Evolutionary conservation across 768 basidiomycete genomes (phyloP).

Genomic region (Boletellus sp.): DNA sequence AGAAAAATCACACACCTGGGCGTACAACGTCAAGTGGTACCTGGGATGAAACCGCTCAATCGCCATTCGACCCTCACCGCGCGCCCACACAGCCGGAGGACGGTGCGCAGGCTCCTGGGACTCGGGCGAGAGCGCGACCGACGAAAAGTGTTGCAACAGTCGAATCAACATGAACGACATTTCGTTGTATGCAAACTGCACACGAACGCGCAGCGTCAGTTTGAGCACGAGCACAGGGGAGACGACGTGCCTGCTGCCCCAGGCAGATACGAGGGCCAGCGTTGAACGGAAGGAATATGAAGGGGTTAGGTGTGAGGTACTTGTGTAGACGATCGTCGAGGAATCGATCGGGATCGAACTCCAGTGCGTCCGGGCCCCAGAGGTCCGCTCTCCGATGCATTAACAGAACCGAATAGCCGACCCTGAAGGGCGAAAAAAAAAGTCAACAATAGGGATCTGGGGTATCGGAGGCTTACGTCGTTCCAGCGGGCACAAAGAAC

Average conservation of each 20-base stretch:
- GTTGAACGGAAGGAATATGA: conserved; percentile 42
- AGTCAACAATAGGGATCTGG: background rate
- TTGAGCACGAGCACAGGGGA: background rate
- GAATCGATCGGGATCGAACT: conserved; percentile 42
- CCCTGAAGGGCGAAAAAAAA: conserved; percentile 7
- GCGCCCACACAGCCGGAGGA: conserved; percentile 30
- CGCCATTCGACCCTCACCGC: conserved; percentile 22
- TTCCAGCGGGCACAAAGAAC: conserved; percentile 27
- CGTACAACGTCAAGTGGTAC: conserved; percentile 32
- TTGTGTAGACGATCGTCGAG: conserved; percentile 34
- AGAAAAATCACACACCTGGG: conserved; percentile 31
- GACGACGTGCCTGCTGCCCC: conserved; percentile 32
- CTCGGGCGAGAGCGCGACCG: conserved; percentile 21
- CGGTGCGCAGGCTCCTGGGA: conserved; percentile 24
- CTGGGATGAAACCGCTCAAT: conserved; percentile 27
- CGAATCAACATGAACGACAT: conserved; percentile 33
- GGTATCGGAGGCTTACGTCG: conserved; percentile 11
- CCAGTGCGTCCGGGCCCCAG: conserved; percentile 36
- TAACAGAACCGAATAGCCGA: conserved; percentile 25
- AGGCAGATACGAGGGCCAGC: conserved; percentile 39
- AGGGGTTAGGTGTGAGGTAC: conserved; percentile 38
- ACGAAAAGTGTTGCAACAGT: conserved; percentile 27
- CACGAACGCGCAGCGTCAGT: background rate
- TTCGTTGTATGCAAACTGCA: conserved; percentile 35
- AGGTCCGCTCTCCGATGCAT: conserved; percentile 37